Evolutionary conservation across 2,329 filamentous ascomycete species (phyloP).

Genomic region (Ceratocystis albifundus): DNA sequence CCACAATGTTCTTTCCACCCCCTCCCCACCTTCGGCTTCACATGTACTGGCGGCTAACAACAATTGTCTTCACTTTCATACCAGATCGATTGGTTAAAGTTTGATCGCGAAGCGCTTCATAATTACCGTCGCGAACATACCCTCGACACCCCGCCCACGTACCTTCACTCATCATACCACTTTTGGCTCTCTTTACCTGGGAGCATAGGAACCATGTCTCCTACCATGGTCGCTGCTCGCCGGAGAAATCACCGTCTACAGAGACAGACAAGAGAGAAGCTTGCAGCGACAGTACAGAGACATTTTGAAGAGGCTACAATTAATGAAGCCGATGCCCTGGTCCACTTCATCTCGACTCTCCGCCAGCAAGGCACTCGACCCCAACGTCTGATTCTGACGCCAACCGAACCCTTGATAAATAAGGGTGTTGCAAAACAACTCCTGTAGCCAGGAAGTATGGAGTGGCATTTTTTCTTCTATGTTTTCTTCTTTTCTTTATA

Average conservation of each 20-base stretch:
- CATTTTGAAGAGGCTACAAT: slow-evolving; percentile 74
- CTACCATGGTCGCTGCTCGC: slow-evolving; percentile 53
- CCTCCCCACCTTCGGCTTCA: not conserved
- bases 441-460: not conserved
- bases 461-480: not conserved
- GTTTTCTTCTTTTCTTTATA: not conserved
- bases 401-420: slow-evolving; percentile 20
- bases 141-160: slow-evolving; percentile 58
- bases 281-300: slow-evolving; percentile 62
- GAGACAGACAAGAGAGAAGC: slow-evolving; percentile 48
- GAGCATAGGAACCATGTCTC: slow-evolving; percentile 59
- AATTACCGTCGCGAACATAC: slow-evolving; percentile 64
- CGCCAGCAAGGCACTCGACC: slow-evolving; percentile 27
- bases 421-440: not conserved
- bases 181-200: slow-evolving; percentile 49
- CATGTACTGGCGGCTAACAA: not conserved
- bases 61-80: slow-evolving; percentile 1
- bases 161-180: slow-evolving; percentile 48
- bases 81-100: slow-evolving; percentile 54
- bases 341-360: slow-evolving; percentile 65
- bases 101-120: slow-evolving; percentile 57
- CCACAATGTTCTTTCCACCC: not conserved
- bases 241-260: slow-evolving; percentile 44
- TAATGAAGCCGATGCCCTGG: slow-evolving; percentile 71
- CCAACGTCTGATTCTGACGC: slow-evolving; percentile 13